Conservation (phyloP, 2,329 filamentous ascomycete species). For the Orbilia quercus region DNA sequence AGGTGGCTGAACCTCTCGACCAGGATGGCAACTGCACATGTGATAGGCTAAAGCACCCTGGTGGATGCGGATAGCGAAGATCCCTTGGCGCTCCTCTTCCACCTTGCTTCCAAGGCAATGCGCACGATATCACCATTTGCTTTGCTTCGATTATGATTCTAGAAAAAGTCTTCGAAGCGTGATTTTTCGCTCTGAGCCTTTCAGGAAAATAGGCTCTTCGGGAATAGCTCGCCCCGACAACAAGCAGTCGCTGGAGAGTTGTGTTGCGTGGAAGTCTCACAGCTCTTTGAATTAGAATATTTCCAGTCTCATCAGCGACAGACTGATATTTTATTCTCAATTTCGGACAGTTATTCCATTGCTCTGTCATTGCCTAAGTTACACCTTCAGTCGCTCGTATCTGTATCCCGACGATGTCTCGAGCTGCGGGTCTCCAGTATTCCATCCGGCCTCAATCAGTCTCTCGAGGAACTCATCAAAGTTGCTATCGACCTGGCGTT, state of each 20-base stretch:
- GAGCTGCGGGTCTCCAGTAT: conserved; percentile 72
- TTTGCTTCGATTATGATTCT: conserved; percentile 51
- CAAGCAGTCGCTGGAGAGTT: not conserved
- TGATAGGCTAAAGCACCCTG: conserved; percentile 45
- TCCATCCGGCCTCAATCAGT: conserved; percentile 71
- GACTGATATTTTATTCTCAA: too few species aligned
- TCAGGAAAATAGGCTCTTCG: conserved; percentile 34
- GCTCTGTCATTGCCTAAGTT: conserved; percentile 10
- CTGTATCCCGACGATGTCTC: conserved; percentile 71
- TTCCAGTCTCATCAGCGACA: too few species aligned
- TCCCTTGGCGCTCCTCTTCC: conserved; percentile 33
- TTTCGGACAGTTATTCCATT: too few species aligned
- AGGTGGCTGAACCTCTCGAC: conserved; percentile 50
- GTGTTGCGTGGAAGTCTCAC: conserved; percentile 22
- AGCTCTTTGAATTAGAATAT: too few species aligned
- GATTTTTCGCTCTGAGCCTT: conserved; percentile 36
- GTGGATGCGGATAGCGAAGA: conserved; percentile 54
- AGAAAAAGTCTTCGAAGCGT: conserved; percentile 52
- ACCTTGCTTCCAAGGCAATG: conserved; percentile 45
- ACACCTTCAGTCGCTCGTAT: conserved; percentile 64
- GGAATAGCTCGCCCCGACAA: conserved; percentile 31
- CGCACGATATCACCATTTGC: conserved; percentile 25
- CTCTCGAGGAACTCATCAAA: conserved; percentile 66
- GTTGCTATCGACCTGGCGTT: conserved; percentile 63
- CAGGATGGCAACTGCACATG: conserved; percentile 47